Evolutionary conservation across 2,329 filamentous ascomycete genomes (phyloP), one percentile per base, ranked within the genome.

Genomic region (Lachnellula arida): DNA sequence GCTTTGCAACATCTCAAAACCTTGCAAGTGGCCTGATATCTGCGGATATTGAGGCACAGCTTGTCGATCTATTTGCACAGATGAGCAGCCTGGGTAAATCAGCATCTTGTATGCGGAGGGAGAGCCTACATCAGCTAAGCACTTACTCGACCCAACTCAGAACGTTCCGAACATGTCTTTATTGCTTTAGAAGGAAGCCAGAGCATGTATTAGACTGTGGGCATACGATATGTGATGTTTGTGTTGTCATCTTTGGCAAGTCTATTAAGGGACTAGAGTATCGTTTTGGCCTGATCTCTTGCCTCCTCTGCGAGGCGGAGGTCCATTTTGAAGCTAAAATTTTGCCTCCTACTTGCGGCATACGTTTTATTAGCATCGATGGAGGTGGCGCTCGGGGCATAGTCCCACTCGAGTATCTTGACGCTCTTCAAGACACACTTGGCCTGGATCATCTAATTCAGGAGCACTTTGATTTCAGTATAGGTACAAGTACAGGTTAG

Each of bases 281-380:
- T 49, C 55, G 48, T 15, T 49, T 49, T 22, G 32, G 39, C 14
- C n/a, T 49, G 4, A 14, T 17, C 22, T 14, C 19, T 2, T 51
- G 37, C 49, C 34, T 51, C 14, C 43, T 46, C 15, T 46, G 19
- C 11, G 12, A 14, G 15, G 12, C n/a, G 22, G 15, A 46, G 43
- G 11, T 28, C 42, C 32, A 51, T 17, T 12, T 19, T n/a, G 4
- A 51, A 40, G 37, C 49, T 35, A 28, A 35, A 35, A 4, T 25
- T 25, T 25, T 25, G 6, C 25, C 25, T 25, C 25, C 25, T 25
- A 25, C 25, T 25, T 8, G 72, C 71, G 4, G 66, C 68, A 53
- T 70, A 12, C 56, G 70, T 32, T 56, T 73, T 15, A 57, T 74
- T 4, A 67, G 66, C 53, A 63, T 75, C 55, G 71, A 75, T 63